Percentiles rank a stretch among this genome's conserved stretches.
phyloP scores from a whole-genome alignment of 2,329 filamentous ascomycete genomes.

The Ilyonectria mors-panacis region DNA sequence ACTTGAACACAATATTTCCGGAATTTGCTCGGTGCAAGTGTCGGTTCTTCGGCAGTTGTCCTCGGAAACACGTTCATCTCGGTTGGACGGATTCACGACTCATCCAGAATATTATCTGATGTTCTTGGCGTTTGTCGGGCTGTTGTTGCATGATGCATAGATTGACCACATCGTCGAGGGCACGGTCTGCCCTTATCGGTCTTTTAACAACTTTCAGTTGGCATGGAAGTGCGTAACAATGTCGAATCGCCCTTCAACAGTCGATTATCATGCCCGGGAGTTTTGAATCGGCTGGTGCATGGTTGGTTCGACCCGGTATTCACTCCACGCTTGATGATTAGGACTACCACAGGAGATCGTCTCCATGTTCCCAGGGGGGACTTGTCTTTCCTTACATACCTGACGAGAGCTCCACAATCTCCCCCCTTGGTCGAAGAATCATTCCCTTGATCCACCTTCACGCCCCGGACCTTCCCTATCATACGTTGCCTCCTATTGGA shows the following conservation, averaged over 20 bases:
- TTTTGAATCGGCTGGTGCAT: conserved; percentile 10
- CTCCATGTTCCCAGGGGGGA: conserved; percentile 37
- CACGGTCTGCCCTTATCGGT: neutral
- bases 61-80: neutral
- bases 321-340: conserved; percentile 32
- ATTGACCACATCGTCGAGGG: neutral
- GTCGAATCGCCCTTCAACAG: neutral
- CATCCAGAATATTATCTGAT: neutral
- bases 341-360: conserved; percentile 30
- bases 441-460: conserved; percentile 40
- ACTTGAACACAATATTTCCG: conserved; percentile 13
- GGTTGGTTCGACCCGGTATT: conserved; percentile 23
- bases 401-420: conserved; percentile 46
- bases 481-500: conserved; percentile 38
- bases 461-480: conserved; percentile 29
- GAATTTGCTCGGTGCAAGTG: neutral
- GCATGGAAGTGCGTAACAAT: conserved; percentile 6
- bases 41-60: neutral
- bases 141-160: neutral
- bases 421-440: conserved; percentile 37
- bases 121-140: neutral
- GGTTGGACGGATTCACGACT: neutral
- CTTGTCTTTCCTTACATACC: conserved; percentile 49
- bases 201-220: neutral
- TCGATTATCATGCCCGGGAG: conserved; percentile 5